A percentile compares a stretch with the other conserved stretches of the same genome.
Conservation (phyloP, 2,329 filamentous ascomycete genomes). For the Sclerotinia subarctica region DNA sequence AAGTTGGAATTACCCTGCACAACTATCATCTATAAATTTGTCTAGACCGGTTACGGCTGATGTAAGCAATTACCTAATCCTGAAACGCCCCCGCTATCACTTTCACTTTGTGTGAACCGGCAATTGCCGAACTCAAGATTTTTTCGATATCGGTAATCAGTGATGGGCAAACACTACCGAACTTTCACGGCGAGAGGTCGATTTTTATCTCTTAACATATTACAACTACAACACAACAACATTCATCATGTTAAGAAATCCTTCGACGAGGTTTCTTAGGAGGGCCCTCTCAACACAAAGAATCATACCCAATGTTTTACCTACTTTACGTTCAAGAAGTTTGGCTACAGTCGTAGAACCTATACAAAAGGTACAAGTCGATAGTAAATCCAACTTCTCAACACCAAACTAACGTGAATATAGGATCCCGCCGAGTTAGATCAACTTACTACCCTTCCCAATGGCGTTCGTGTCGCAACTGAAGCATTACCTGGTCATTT, state of each 20-base stretch:
- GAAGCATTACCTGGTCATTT: slow-evolving; percentile 94
- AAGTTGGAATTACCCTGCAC: not conserved
- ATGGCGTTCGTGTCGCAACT: slow-evolving; percentile 91
- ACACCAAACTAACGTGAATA: slow-evolving; percentile 26
- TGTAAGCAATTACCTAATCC: too few relatives aligned
- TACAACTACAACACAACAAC: not conserved
- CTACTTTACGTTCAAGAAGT: slow-evolving; percentile 34
- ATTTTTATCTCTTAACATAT: not conserved
- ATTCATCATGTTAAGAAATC: slow-evolving; percentile 36
- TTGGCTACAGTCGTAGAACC: slow-evolving; percentile 37
- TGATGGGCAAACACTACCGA: not conserved
- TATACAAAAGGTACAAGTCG: slow-evolving; percentile 37
- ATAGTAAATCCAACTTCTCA: not conserved
- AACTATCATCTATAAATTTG: too few relatives aligned
- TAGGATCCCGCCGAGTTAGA: slow-evolving; percentile 85
- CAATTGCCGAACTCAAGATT: slow-evolving; percentile 7
- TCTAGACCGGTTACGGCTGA: not conserved
- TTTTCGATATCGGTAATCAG: not conserved
- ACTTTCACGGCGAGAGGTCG: not conserved
- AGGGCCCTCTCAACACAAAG: slow-evolving; percentile 27
- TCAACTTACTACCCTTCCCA: slow-evolving; percentile 80
- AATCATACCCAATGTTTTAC: slow-evolving; percentile 25
- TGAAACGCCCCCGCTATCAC: not conserved
- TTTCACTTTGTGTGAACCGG: not conserved
- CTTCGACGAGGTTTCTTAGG: slow-evolving; percentile 32